Percentiles rank a stretch among this genome's conserved stretches.
phyloP scores from a whole-genome alignment of 331 rosid genomes.

The Stylosanthes scabra region DNA sequence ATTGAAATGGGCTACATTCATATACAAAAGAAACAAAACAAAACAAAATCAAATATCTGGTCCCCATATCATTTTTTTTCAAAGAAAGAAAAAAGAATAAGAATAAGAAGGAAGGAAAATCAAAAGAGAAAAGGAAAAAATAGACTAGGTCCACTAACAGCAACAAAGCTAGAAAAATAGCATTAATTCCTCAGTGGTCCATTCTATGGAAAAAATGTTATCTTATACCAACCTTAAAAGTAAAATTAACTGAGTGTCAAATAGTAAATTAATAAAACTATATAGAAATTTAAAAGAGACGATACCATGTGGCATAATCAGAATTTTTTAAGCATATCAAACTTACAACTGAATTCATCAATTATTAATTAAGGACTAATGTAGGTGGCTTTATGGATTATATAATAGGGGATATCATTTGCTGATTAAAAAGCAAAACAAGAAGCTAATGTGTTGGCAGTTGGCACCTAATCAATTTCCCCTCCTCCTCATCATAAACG shows the following conservation, averaged over 20 bases:
- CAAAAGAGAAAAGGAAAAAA: constrained; percentile 2
- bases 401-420: constrained; percentile 21
- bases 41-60: constrained; percentile 1
- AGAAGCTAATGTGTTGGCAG: constrained; percentile 9
- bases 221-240: constrained; percentile 14
- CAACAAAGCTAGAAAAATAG: constrained; percentile 33
- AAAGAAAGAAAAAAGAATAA: background rate
- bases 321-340: background rate
- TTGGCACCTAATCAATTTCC: background rate
- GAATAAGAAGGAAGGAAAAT: background rate
- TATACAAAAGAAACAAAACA: background rate
- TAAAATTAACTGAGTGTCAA: background rate
- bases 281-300: background rate
- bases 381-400: background rate
- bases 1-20: constrained; percentile 14
- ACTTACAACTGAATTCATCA: constrained; percentile 16
- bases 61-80: background rate
- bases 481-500: background rate
- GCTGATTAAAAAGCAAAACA: constrained; percentile 6
- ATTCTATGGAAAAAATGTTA: constrained; percentile 34
- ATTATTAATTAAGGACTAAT: constrained; percentile 23
- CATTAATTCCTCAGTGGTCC: constrained; percentile 40
- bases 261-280: background rate
- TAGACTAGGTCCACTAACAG: constrained; percentile 27
- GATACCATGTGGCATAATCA: constrained; percentile 29